Conservation (phyloP, 2,329 filamentous ascomycete genomes). For the Drechslerella coelobrocha region DNA sequence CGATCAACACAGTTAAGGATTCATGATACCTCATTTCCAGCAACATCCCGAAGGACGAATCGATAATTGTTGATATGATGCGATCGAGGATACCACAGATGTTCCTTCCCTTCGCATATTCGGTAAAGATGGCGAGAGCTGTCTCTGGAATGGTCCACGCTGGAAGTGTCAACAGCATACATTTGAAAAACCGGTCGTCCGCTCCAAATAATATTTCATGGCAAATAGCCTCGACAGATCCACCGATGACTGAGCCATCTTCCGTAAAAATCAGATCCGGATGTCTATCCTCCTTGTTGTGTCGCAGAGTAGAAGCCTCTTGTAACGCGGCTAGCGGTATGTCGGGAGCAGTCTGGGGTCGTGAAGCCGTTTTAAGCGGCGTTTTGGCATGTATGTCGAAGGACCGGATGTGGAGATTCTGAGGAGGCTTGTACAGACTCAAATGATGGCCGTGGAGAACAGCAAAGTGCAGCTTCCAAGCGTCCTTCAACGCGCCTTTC, state of each 20-base stretch:
- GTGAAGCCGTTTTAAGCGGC: constrained; percentile 43
- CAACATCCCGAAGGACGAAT: constrained; percentile 53
- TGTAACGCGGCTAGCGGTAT: constrained; percentile 26
- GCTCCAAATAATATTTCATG: constrained; percentile 55
- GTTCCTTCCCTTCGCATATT: constrained; percentile 52
- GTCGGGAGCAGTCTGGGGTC: constrained; percentile 55
- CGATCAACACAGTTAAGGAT: constrained; percentile 53
- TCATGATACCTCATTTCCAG: constrained; percentile 55
- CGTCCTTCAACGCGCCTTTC: constrained; percentile 53
- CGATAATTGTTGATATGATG: constrained; percentile 53
- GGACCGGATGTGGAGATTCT: constrained; percentile 54
- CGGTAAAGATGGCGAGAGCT: constrained; percentile 53
- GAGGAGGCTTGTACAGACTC: constrained; percentile 54
- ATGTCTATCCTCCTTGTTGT: constrained; percentile 54
- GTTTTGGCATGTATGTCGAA: constrained; percentile 53
- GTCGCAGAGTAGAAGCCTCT: constrained; percentile 52
- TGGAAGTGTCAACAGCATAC: constrained; percentile 53
- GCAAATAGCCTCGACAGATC: constrained; percentile 55
- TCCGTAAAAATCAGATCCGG: constrained; percentile 54
- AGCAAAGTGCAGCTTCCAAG: constrained; percentile 55
- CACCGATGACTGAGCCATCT: constrained; percentile 52
- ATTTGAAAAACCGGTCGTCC: constrained; percentile 52
- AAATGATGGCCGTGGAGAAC: constrained; percentile 53
- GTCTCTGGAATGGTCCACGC: constrained; percentile 55
- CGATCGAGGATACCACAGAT: constrained; percentile 40